These are phyloP conservation scores for Verticillium longisporum DNA, from an alignment of 2,329 filamentous ascomycete genomes.

Conservation along the genomic window DNA sequence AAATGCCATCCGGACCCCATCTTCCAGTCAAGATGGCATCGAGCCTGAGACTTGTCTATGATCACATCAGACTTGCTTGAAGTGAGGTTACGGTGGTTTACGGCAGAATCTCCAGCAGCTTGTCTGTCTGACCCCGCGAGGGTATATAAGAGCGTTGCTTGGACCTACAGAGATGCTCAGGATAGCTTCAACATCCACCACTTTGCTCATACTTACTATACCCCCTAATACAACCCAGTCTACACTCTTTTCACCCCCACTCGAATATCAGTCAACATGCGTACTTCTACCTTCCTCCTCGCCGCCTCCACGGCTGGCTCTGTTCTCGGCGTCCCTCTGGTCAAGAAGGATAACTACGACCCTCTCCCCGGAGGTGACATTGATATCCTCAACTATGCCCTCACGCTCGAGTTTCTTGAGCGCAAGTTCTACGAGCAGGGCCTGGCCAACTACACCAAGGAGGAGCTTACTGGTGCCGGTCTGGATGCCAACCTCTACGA, in stretches of 20 bases:
- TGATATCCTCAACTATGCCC: conserved; percentile 38
- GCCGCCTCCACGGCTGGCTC: background rate
- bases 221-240: background rate
- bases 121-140: background rate
- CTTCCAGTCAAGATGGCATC: background rate
- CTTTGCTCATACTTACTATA: background rate
- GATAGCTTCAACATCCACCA: background rate
- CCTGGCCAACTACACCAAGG: conserved; percentile 47
- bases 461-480: conserved; percentile 45
- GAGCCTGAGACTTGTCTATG: background rate
- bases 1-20: background rate
- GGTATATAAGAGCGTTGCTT: background rate
- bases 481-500: conserved; percentile 45
- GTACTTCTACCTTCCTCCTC: background rate
- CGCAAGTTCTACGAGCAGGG: conserved; percentile 56
- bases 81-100: background rate
- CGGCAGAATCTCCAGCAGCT: background rate
- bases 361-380: conserved; percentile 13
- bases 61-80: background rate
- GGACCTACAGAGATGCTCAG: accelerated
- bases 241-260: background rate
- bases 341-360: conserved; percentile 12
- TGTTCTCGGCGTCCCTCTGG: conserved; percentile 4
- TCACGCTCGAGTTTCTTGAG: conserved; percentile 51
- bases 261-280: background rate